These are phyloP conservation scores for Ashbya aceris DNA, from an alignment of 1,139 yeast species.

Conservation along the genomic window DNA sequence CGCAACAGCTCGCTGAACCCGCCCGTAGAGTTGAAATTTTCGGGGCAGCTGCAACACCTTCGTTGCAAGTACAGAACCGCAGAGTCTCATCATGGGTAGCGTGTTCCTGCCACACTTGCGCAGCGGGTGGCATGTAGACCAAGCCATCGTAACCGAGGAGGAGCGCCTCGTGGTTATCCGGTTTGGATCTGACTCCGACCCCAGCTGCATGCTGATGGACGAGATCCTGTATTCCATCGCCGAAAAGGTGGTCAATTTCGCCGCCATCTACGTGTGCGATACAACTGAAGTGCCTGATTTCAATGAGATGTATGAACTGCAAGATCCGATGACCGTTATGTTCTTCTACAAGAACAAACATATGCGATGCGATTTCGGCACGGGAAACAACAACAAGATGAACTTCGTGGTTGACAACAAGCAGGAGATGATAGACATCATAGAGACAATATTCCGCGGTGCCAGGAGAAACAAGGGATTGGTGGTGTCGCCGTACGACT, in stretches of 20 bases:
- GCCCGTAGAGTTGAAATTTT: too few species aligned
- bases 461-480: slow-evolving; percentile 90
- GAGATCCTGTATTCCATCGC: slow-evolving; percentile 72
- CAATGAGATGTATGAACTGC: slow-evolving; percentile 85
- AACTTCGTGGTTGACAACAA: slow-evolving; percentile 71
- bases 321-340: slow-evolving; percentile 88
- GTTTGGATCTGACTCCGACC: slow-evolving; percentile 71
- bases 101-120: slow-evolving; percentile 79
- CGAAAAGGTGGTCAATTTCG: slow-evolving; percentile 80
- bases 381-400: slow-evolving; percentile 92
- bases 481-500: slow-evolving; percentile 62
- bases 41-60: too few species aligned
- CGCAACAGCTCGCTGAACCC: too few species aligned
- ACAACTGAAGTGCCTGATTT: slow-evolving; percentile 85
- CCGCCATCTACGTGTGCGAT: slow-evolving; percentile 80
- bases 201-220: slow-evolving; percentile 85
- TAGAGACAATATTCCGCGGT: slow-evolving; percentile 84
- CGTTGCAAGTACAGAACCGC: too few species aligned
- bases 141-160: slow-evolving; percentile 78
- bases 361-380: slow-evolving; percentile 97
- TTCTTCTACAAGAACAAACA: slow-evolving; percentile 89
- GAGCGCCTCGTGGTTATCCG: slow-evolving; percentile 81
- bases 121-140: slow-evolving; percentile 96
- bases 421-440: slow-evolving; percentile 84
- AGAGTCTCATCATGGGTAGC: slow-evolving; percentile 52